Evolutionary conservation across 1,139 yeast genomes (phyloP).

Genomic region (Pneumocystis wakefieldiae): DNA sequence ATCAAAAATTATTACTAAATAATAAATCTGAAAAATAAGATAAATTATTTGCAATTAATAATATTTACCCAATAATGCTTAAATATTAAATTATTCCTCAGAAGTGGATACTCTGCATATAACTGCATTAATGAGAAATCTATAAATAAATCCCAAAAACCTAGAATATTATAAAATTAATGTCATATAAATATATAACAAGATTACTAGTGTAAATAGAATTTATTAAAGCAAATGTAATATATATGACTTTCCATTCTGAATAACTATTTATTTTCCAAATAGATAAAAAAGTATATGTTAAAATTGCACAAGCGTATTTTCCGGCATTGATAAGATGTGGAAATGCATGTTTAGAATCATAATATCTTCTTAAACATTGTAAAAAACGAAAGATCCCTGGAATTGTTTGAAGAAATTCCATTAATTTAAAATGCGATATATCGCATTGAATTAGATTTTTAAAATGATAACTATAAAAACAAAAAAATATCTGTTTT

Average conservation of each 20-base stretch:
- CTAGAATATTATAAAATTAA: background rate
- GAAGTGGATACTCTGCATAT: slow-evolving; percentile 40
- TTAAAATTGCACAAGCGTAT: slow-evolving; percentile 49
- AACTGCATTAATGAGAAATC: slow-evolving; percentile 80
- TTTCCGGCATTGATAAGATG: slow-evolving; percentile 85
- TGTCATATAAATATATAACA: background rate
- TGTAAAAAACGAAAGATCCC: slow-evolving; percentile 83
- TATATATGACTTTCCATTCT: slow-evolving; percentile 42
- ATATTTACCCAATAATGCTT: slow-evolving; percentile 22
- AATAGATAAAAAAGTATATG: slow-evolving; percentile 61
- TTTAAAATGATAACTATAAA: slow-evolving; percentile 56
- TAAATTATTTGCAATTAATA: background rate
- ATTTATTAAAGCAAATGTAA: slow-evolving; percentile 59
- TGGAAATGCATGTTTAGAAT: slow-evolving; percentile 92
- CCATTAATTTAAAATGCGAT: slow-evolving; percentile 55
- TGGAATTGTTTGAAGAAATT: slow-evolving; percentile 71
- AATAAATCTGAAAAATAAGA: slow-evolving; percentile 33
- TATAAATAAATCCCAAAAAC: slow-evolving; percentile 79
- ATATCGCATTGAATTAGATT: slow-evolving; percentile 53
- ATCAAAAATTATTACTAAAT: slow-evolving; percentile 57
- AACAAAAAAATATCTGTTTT: slow-evolving; percentile 57
- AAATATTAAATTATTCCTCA: slow-evolving; percentile 29
- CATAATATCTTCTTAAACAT: slow-evolving; percentile 79
- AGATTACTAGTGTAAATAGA: slow-evolving; percentile 41
- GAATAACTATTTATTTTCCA: slow-evolving; percentile 47